A percentile compares a stretch with the other conserved stretches of the same genome.
phyloP scores from a whole-genome alignment of 305 asterid species.

The Rubia peregrina region DNA sequence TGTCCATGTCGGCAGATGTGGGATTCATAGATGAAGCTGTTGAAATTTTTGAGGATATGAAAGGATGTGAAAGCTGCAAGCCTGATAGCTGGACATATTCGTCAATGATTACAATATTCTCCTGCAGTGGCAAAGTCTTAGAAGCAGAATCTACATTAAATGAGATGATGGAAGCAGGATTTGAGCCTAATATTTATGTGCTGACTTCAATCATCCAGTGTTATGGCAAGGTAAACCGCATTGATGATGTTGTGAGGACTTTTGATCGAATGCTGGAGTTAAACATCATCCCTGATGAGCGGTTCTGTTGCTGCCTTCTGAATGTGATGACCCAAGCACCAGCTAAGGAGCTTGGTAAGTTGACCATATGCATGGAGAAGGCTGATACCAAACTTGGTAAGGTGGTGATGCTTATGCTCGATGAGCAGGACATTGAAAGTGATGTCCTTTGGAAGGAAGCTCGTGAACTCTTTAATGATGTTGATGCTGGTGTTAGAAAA shows the following conservation, averaged over 20 bases:
- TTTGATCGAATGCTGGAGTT: conserved; percentile 46
- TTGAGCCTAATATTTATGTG: conserved; percentile 62
- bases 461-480: conserved; percentile 43
- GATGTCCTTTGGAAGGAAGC: conserved; percentile 50
- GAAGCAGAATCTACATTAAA: conserved; percentile 67
- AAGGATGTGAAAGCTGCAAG: conserved; percentile 37
- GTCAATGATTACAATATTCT: conserved; percentile 60
- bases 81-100: conserved; percentile 86
- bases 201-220: conserved; percentile 83
- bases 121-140: conserved; percentile 75
- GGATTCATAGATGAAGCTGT: conserved; percentile 68
- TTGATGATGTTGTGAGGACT: conserved; percentile 70
- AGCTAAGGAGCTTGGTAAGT: conserved; percentile 46
- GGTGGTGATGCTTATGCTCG: conserved; percentile 49
- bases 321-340: conserved; percentile 36
- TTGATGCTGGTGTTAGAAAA: conserved; percentile 51
- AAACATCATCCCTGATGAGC: conserved; percentile 64
- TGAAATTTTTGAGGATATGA: conserved; percentile 73
- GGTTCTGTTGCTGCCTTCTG: conserved; percentile 37
- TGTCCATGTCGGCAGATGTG: conserved; percentile 74
- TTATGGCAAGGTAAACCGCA: conserved; percentile 75
- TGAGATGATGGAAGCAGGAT: conserved; percentile 76
- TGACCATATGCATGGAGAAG: conserved; percentile 54
- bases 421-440: conserved; percentile 32
- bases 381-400: conserved; percentile 61